A percentile compares a stretch with the other conserved stretches of the same genome.
These are phyloP conservation scores for Fusarium secorum DNA, from an alignment of 2,329 filamentous ascomycete genomes.

Conservation along the genomic window DNA sequence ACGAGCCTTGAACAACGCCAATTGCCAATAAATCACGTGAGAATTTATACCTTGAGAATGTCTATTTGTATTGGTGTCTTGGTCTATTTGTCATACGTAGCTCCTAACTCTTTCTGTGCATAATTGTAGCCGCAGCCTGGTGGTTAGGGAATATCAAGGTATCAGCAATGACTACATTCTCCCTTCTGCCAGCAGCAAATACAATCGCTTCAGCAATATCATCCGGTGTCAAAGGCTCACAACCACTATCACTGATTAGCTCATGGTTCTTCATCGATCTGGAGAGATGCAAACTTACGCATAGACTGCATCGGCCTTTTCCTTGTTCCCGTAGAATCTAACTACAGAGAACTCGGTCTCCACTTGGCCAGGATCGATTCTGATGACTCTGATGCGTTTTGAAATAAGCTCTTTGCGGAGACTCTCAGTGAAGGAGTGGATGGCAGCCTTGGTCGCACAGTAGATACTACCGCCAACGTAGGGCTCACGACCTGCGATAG, in stretches of 20 bases:
- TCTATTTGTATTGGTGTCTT: background rate
- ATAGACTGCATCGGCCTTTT: slow-evolving; percentile 89
- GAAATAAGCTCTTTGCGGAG: slow-evolving; percentile 83
- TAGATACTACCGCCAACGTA: slow-evolving; percentile 89
- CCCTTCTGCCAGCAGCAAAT: slow-evolving; percentile 80
- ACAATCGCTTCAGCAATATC: slow-evolving; percentile 92
- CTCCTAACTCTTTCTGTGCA: slow-evolving; percentile 42
- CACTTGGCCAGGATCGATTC: slow-evolving; percentile 89
- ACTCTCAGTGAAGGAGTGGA: slow-evolving; percentile 83
- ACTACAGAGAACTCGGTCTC: slow-evolving; percentile 95
- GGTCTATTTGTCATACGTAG: fast-evolving
- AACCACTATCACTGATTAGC: slow-evolving; percentile 59
- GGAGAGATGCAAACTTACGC: slow-evolving; percentile 59
- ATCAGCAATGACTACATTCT: slow-evolving; percentile 92
- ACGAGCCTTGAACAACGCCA: background rate
- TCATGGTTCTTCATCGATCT: background rate
- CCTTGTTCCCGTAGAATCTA: slow-evolving; percentile 84
- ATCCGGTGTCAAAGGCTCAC: slow-evolving; percentile 83
- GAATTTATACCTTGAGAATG: fast-evolving
- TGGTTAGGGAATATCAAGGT: slow-evolving; percentile 87
- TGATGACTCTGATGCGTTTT: slow-evolving; percentile 81
- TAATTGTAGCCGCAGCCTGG: slow-evolving; percentile 57
- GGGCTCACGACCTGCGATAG: slow-evolving; percentile 86
- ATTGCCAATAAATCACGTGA: fast-evolving
- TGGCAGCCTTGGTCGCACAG: slow-evolving; percentile 89